These are phyloP conservation scores for Wickerhamiella brachini DNA, from an alignment of 805 yeast species.

Conservation along the genomic window DNA sequence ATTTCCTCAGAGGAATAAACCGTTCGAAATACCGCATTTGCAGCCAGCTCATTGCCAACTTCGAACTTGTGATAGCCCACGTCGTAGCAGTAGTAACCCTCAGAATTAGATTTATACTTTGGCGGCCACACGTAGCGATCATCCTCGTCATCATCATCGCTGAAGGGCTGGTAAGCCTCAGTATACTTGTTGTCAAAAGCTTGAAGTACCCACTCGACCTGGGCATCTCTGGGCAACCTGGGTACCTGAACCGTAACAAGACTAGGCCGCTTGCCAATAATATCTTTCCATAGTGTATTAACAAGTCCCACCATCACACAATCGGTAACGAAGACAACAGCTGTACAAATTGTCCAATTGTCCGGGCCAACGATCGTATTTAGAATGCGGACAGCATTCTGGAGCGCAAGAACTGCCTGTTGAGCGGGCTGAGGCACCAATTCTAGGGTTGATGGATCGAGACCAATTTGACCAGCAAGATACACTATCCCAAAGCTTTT, in stretches of 20 bases:
- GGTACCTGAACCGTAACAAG: conserved; percentile 16
- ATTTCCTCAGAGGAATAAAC: background rate
- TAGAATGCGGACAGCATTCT: conserved; percentile 57
- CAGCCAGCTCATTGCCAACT: background rate
- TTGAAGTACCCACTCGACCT: conserved; percentile 19
- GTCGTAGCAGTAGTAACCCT: background rate
- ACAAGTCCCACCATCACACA: conserved; percentile 1
- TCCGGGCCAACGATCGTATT: conserved; percentile 33
- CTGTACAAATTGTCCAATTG: conserved; percentile 28
- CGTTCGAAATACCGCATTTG: background rate
- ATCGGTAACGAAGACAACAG: conserved; percentile 43
- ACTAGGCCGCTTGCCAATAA: conserved; percentile 5
- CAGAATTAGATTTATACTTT: background rate
- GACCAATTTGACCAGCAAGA: conserved; percentile 85
- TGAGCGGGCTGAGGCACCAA: conserved; percentile 23
- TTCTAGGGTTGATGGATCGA: conserved; percentile 59
- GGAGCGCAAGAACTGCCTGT: conserved; percentile 47
- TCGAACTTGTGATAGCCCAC: background rate
- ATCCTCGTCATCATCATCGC: conserved; percentile 14
- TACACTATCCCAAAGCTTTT: conserved; percentile 38
- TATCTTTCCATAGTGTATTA: conserved; percentile 7
- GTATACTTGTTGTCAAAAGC: conserved; percentile 13
- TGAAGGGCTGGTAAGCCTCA: conserved; percentile 11
- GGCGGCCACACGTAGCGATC: conserved; percentile 1
- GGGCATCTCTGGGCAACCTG: conserved; percentile 20